A percentile compares a stretch with the other conserved stretches of the same genome.
These are phyloP conservation scores for Globisporangium yorkense DNA, from an alignment of 352 stramenopile species.

Conservation along the genomic window DNA sequence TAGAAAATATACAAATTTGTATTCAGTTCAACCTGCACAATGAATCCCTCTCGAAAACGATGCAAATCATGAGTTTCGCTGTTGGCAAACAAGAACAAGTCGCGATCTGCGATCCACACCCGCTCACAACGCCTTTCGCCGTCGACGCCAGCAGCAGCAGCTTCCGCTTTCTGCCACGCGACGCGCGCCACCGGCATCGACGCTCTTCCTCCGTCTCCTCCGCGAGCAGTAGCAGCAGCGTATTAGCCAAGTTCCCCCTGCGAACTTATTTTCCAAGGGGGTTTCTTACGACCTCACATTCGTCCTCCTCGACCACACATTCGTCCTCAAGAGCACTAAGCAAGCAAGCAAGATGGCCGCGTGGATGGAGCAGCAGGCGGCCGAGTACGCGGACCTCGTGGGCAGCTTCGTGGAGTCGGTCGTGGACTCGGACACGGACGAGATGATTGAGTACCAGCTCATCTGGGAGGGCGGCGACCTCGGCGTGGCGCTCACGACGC, in stretches of 20 bases:
- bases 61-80: neutral
- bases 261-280: too few species aligned
- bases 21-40: neutral
- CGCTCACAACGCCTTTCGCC: neutral
- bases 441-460: conserved; percentile 86
- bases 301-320: too few species aligned
- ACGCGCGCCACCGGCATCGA: too few species aligned
- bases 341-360: conserved; percentile 5
- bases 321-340: neutral
- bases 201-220: too few species aligned
- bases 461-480: conserved; percentile 86
- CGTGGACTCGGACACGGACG: conserved; percentile 74
- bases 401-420: conserved; percentile 84
- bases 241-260: too few species aligned
- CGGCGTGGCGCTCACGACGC: conserved; percentile 74
- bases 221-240: too few species aligned
- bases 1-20: neutral
- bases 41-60: neutral
- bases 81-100: neutral
- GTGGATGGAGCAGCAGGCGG: conserved; percentile 85
- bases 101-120: neutral
- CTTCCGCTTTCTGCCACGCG: too few species aligned
- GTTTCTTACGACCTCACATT: too few species aligned
- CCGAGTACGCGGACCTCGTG: conserved; percentile 79
- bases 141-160: neutral